Conservation (phyloP, 805 yeast genomes). For the Wickerhamia fluorescens region DNA sequence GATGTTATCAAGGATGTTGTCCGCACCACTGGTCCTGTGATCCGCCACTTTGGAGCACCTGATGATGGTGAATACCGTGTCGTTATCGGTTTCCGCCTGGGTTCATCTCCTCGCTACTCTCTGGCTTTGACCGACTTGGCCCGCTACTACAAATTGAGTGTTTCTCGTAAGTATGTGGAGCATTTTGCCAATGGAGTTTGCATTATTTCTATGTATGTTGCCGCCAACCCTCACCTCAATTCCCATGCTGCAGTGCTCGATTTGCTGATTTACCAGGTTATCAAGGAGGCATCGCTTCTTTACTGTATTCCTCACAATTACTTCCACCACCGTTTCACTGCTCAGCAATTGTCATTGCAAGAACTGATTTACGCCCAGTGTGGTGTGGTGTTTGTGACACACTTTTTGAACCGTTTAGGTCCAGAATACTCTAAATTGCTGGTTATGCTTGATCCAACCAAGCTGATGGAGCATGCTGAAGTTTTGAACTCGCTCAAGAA, state of each 20-base stretch:
- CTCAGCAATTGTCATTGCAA: conserved; percentile 79
- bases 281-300: conserved; percentile 87
- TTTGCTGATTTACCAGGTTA: conserved; percentile 77
- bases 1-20: conserved; percentile 64
- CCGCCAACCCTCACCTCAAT: conserved; percentile 37
- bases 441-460: conserved; percentile 53
- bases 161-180: conserved; percentile 89
- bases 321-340: conserved; percentile 66
- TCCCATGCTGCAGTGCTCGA: conserved; percentile 59
- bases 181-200: conserved; percentile 87
- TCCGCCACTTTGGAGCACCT: conserved; percentile 76
- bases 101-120: conserved; percentile 78
- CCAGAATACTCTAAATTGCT: conserved; percentile 74
- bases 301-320: conserved; percentile 86
- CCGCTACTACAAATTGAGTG: conserved; percentile 77
- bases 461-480: conserved; percentile 63
- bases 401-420: conserved; percentile 90
- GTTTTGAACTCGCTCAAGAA: conserved; percentile 74
- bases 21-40: conserved; percentile 83
- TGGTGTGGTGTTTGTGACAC: conserved; percentile 87
- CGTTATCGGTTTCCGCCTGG: conserved; percentile 80
- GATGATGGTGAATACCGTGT: conserved; percentile 79
- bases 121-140: conserved; percentile 82
- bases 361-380: conserved; percentile 93
- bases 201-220: conserved; percentile 79